These are phyloP conservation scores for Wallacemonas sp. DNA, from an alignment of 208 protist genomes.

Conservation along the genomic window DNA sequence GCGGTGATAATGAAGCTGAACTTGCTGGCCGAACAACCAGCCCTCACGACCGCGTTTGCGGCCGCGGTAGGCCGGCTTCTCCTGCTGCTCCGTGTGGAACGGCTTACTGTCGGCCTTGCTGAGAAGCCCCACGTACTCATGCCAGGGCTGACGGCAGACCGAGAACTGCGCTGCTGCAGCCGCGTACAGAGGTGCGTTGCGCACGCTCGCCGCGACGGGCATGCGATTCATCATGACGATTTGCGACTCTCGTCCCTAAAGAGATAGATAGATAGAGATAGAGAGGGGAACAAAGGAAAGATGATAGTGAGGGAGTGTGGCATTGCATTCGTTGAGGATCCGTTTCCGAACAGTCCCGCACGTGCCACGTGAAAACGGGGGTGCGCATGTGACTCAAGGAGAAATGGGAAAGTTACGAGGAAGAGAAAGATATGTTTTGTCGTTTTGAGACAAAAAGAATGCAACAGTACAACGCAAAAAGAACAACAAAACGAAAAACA, in stretches of 20 bases:
- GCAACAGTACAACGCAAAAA: no score
- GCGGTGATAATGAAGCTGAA: slow-evolving; percentile 89
- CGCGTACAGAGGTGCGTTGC: slow-evolving; percentile 63
- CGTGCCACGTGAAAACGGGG: no score
- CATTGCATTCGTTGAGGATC: no score
- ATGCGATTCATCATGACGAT: slow-evolving; percentile 34
- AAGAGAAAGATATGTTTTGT: slow-evolving; percentile 13
- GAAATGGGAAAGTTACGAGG: slow-evolving; percentile 1
- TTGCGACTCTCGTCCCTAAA: no score
- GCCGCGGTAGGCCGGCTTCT: slow-evolving; percentile 82
- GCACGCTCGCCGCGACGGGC: slow-evolving; percentile 17
- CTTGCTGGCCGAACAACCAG: slow-evolving; percentile 88
- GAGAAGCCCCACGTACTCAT: slow-evolving; percentile 75
- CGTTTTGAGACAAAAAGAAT: slow-evolving; percentile 9
- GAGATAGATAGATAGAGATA: slow-evolving; percentile 14
- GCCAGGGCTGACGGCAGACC: slow-evolving; percentile 85
- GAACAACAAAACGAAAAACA: slow-evolving; percentile 15
- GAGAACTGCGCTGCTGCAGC: slow-evolving; percentile 74
- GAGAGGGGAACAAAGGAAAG: slow-evolving; percentile 7
- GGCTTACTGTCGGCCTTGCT: slow-evolving; percentile 78
- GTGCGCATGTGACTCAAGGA: no score
- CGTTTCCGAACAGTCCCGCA: no score
- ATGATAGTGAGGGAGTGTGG: not conserved
- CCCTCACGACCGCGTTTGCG: slow-evolving; percentile 83
- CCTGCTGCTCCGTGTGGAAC: slow-evolving; percentile 72